Conservation (phyloP, 768 basidiomycete genomes). For the Lyophyllum decastes region DNA sequence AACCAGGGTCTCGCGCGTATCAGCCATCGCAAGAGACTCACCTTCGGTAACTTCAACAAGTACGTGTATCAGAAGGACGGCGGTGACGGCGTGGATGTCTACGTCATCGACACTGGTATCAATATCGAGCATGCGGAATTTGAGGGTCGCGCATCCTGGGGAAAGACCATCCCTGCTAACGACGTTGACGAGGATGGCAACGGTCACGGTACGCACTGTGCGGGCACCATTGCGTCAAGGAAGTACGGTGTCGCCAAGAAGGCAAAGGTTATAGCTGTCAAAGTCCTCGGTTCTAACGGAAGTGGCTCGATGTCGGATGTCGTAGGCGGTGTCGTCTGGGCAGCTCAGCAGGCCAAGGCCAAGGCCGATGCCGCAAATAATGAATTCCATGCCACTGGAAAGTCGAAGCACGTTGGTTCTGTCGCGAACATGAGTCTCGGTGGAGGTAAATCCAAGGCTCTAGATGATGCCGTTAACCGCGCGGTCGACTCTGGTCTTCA, state of each 20-base stretch:
- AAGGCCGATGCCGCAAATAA: slow-evolving; percentile 64
- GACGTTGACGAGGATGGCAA: slow-evolving; percentile 91
- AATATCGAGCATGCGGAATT: slow-evolving; percentile 85
- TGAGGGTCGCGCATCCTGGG: slow-evolving; percentile 89
- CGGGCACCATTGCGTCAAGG: slow-evolving; percentile 92
- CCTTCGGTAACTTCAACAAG: slow-evolving; percentile 79
- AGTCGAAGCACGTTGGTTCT: slow-evolving; percentile 87
- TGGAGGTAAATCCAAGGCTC: slow-evolving; percentile 85
- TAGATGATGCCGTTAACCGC: slow-evolving; percentile 83
- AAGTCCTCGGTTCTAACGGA: slow-evolving; percentile 93
- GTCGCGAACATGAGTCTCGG: slow-evolving; percentile 98
- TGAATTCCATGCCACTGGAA: slow-evolving; percentile 72
- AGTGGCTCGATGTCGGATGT: slow-evolving; percentile 96
- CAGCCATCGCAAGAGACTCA: slow-evolving; percentile 79
- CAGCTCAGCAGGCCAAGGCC: slow-evolving; percentile 49
- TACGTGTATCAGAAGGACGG: slow-evolving; percentile 72
- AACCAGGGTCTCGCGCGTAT: slow-evolving; percentile 91
- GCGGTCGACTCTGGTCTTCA: slow-evolving; percentile 87
- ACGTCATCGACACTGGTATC: slow-evolving; percentile 89
- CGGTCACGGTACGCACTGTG: slow-evolving; percentile 95
- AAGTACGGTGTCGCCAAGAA: slow-evolving; percentile 97
- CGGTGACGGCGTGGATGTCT: slow-evolving; percentile 95
- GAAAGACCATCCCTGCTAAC: slow-evolving; percentile 83
- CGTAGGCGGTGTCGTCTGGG: slow-evolving; percentile 84
- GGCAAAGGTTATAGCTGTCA: slow-evolving; percentile 87